phyloP scores from a whole-genome alignment of 1,284 basidiomycete genomes.

The Pulveroboletus sp. region DNA sequence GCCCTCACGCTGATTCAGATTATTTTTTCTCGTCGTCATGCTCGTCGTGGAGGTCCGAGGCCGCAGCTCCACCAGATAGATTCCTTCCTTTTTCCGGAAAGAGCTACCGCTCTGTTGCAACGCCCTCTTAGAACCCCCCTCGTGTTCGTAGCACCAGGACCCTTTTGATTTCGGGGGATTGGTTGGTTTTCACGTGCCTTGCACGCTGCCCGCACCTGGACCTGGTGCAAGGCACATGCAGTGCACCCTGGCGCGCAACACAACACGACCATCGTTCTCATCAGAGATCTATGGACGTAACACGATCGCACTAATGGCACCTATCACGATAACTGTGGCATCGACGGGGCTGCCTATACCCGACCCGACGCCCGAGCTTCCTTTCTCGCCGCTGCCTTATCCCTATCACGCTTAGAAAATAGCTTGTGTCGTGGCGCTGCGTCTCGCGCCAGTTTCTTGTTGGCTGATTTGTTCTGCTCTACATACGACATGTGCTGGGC shows the following conservation, averaged over 20 bases:
- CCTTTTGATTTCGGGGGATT: constrained; percentile 33
- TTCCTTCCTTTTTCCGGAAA: neutral
- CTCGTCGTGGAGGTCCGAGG: neutral
- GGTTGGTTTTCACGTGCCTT: constrained; percentile 34
- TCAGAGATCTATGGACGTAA: constrained; percentile 17
- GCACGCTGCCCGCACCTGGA: constrained; percentile 28
- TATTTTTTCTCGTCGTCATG: neutral
- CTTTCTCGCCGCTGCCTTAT: constrained; percentile 58
- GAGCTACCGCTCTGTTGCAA: constrained; percentile 5
- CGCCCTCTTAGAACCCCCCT: constrained; percentile 22
- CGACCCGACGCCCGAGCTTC: constrained; percentile 45
- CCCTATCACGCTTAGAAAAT: constrained; percentile 80
- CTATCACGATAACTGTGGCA: constrained; percentile 11
- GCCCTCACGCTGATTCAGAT: constrained; percentile 4
- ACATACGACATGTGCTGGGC: constrained; percentile 89
- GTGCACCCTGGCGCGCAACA: constrained; percentile 16
- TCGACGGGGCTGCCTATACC: constrained; percentile 28
- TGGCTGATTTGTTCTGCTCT: constrained; percentile 89
- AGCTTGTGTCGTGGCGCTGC: constrained; percentile 70
- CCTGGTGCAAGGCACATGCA: constrained; percentile 25
- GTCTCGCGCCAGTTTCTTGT: constrained; percentile 80
- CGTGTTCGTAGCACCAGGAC: constrained; percentile 32
- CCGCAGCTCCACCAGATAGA: neutral
- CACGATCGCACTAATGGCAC: constrained; percentile 21
- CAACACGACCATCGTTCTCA: constrained; percentile 13